Evolutionary conservation across 2,329 filamentous ascomycete species (phyloP), one percentile per base, ranked within the genome.

Genomic region (Fusarium subtropicale): DNA sequence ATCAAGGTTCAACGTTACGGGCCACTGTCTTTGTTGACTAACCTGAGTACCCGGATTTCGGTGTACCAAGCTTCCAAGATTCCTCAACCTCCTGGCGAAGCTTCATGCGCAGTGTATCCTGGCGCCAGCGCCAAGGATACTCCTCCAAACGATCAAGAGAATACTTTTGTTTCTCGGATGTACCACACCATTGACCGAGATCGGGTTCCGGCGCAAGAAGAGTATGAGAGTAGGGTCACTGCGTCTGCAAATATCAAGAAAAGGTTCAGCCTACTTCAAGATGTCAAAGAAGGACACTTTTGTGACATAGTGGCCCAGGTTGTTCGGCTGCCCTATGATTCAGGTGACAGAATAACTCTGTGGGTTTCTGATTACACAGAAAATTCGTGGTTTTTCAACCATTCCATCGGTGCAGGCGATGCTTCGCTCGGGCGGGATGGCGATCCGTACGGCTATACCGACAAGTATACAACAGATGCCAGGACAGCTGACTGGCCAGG

Each of bases 311-410:
- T 92, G 20, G 93, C 87, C 3, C 86, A 94, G 74, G 87, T 97
- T 4, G 85, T 94, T 47, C 82, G 78, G 46, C 79, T 82, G 3
- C 85, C 86, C 0, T 83, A 77, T 44, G 79, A 83, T 31, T 22
- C 71, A 9, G 75, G 76, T 24, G 83, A 85, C 28, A 86, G 79
- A 59, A 79, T 87, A 15, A 87, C 88, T 7, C 68, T 97, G 0
- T 94, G 94, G 82, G 81, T 97, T 20, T 91, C 92, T 0, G 94
- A 97, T 78, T 97, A 94, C 77, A 97, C 93, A 0, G 81, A 87
- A 52, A 93, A 97, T 73, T 74, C 82, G 0, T 63, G 74, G 1
- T 89, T 97, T 60, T 90, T 85, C 68, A 79, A 88, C 36, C 88
- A 71, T 56, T 68, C 62, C 38, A 78, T 75, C 56, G 73, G 73